Evolutionary conservation across 306 rosid species (phyloP).

Genomic region (Mucuna pruriens): DNA sequence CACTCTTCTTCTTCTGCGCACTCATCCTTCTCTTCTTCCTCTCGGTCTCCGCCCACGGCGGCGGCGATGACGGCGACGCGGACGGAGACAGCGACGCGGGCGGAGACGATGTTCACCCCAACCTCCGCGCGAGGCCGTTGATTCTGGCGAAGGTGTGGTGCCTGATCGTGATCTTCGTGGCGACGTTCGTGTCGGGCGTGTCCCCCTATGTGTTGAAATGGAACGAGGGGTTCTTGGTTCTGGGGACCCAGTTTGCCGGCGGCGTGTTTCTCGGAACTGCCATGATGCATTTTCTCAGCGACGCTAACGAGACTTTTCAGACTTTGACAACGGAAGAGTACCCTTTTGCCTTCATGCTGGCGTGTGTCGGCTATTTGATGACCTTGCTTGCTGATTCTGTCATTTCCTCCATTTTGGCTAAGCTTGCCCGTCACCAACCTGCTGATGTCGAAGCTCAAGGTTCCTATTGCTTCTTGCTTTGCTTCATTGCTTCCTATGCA

Average conservation of each 20-base stretch:
- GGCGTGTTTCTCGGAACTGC: conserved; percentile 84
- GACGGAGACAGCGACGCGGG: background rate
- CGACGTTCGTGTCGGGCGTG: conserved; percentile 63
- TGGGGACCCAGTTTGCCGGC: conserved; percentile 84
- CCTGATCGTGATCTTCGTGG: conserved; percentile 58
- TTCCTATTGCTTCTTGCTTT: background rate
- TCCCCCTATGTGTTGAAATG: conserved; percentile 71
- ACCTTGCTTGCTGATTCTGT: conserved; percentile 71
- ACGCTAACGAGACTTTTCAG: conserved; percentile 65
- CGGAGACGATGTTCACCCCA: background rate
- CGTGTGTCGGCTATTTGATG: conserved; percentile 65
- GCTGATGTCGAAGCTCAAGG: conserved; percentile 51
- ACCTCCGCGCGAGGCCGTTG: conserved; percentile 60
- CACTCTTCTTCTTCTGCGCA: conserved; percentile 2
- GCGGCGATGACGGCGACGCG: conserved; percentile 33
- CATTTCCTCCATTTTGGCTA: conserved; percentile 50
- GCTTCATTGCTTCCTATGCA: background rate
- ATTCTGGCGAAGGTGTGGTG: conserved; percentile 64
- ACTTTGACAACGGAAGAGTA: conserved; percentile 59
- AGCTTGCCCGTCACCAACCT: background rate
- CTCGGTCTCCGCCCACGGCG: conserved; percentile 60
- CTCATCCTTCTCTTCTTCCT: conserved; percentile 45
- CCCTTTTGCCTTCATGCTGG: conserved; percentile 80
- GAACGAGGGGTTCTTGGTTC: conserved; percentile 69
- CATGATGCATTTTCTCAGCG: conserved; percentile 80